phyloP scores from a whole-genome alignment of 805 yeast genomes.

The Dipodascus geniculatus region DNA sequence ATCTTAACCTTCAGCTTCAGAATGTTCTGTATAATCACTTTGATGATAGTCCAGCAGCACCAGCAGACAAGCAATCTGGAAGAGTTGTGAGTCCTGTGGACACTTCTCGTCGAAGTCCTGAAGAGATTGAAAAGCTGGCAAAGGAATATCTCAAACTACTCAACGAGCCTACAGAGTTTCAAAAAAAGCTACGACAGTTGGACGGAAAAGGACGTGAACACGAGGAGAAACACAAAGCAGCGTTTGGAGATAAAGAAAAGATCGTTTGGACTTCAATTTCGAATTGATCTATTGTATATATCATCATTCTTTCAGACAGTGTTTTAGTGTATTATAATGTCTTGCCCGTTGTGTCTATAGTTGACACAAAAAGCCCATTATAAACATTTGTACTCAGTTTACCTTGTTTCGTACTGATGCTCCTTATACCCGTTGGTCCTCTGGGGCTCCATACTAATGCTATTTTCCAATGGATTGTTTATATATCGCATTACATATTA shows the following conservation, averaged over 20 bases:
- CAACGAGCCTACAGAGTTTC: constrained; percentile 19
- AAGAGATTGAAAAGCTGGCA: constrained; percentile 16
- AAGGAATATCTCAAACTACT: constrained; percentile 16
- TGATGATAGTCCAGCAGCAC: constrained; percentile 18
- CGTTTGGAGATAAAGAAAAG: constrained; percentile 10
- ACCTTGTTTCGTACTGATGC: too few species aligned
- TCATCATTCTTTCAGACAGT: too few species aligned
- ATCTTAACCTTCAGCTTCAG: constrained; percentile 21
- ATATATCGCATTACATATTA: constrained; percentile 1
- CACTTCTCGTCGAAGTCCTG: constrained; percentile 17
- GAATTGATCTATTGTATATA: too few species aligned
- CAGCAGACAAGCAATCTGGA: constrained; percentile 14
- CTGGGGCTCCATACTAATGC: too few species aligned
- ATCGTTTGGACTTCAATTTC: constrained; percentile 11
- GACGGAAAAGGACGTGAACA: constrained; percentile 23
- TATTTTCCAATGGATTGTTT: constrained; percentile 1
- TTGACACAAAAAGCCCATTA: too few species aligned
- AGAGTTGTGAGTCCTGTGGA: constrained; percentile 5
- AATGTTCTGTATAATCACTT: constrained; percentile 14
- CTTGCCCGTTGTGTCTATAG: too few species aligned
- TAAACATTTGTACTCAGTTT: too few species aligned
- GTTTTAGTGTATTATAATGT: too few species aligned
- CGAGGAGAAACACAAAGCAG: constrained; percentile 13
- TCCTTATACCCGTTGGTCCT: too few species aligned
- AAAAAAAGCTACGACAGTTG: constrained; percentile 20